Evolutionary conservation across 2,329 filamentous ascomycete species (phyloP), one percentile per base, ranked within the genome.

Genomic region (Colletotrichum cereale): DNA sequence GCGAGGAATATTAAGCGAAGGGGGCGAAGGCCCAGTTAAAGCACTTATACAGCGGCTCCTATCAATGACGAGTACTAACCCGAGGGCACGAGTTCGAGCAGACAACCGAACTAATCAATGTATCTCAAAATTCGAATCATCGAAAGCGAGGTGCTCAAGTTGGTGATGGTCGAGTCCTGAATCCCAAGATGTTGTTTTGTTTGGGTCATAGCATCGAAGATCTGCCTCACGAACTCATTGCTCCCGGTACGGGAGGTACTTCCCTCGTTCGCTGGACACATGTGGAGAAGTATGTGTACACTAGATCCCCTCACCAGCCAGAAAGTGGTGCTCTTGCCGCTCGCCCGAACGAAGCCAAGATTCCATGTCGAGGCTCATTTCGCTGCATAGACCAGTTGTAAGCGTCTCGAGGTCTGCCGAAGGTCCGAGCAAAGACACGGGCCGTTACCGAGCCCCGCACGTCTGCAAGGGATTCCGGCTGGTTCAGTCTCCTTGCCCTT

Each of bases 371-470:
- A 38, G 24, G 21, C 53, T 36, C 53, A 38, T 42, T 29, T 36
- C 34, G 52, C 48, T 36, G 36, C 40, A 7, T 36, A 21, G 31
- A 18, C 52, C 52, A 58, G 31, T 50, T 34, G 42, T 24, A 42
- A 24, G n/a, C 24, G 10, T 48, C 34, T 16, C 21, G 66, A 48
- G 31, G 52, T 50, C 14, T 5, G 42, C n/a, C 40, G 48, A 42
- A 31, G 42, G 58, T 58, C 66, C 62, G 42, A 69, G 61, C 42
- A 38, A 44, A 53, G 18, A 31, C n/a, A 24, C 42, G 66, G 66
- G 24, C 36, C 53, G 66, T 42, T 44, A 36, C 62, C 52, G 40
- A 24, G 38, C 34, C 34, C 57, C 66, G 26, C 36, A 56, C 5
- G 14, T 16, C 34, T 26, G 4, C 29, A 1, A 38, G 29, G 50